Evolutionary conservation across 305 asterid species (phyloP), one percentile per base, ranked within the genome.

Genomic region (Fraxinus ornus): DNA sequence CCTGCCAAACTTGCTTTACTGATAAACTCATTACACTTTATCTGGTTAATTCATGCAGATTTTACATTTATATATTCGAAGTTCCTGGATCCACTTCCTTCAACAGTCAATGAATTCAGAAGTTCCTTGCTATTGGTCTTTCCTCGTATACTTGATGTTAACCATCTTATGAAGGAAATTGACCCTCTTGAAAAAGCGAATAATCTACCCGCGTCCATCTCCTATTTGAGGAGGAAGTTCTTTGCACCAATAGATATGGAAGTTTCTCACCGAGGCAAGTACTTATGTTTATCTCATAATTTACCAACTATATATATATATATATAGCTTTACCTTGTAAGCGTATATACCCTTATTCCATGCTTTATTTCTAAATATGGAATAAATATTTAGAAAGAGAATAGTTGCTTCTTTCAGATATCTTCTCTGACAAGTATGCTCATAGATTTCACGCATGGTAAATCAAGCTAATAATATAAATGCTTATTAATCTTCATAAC

Each of bases 51-150:
- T 79, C 55, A 15, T 88, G 87, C 97, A 95, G 99, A 94, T 87
- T 92, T 95, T 84, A 79, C 98, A 81, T 89, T 88, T 79, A 82
- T 95, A 49, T 91, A 94, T 86, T 92, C 97, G 3, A 93, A 88
- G 91, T 95, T 94, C 86, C 82, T 94, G 68, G 90, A 91, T 85
- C 90, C 96, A 83, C 92, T 95, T 41, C 98, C 99, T 49, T 79
- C 88, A 39, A 89, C 97, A n/a, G 3, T 88, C 82, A 91, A 90
- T 81, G 97, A 92, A 80, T 95, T 94, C 89, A 87, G 78, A 78
- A 78, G 85, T 87, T 90, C 97, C 80, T 79, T 94, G 90, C 83
- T 77, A 81, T 77, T 41, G 79, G 86, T 88, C 79, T 92, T 94
- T 79, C 95, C 97, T 10, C 83, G 81, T 80, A 84, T 90, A 85